Percentiles rank a stretch among this genome's conserved stretches.
phyloP scores from a whole-genome alignment of 176 grass and related monocot genomes.

The Carex parvula region DNA sequence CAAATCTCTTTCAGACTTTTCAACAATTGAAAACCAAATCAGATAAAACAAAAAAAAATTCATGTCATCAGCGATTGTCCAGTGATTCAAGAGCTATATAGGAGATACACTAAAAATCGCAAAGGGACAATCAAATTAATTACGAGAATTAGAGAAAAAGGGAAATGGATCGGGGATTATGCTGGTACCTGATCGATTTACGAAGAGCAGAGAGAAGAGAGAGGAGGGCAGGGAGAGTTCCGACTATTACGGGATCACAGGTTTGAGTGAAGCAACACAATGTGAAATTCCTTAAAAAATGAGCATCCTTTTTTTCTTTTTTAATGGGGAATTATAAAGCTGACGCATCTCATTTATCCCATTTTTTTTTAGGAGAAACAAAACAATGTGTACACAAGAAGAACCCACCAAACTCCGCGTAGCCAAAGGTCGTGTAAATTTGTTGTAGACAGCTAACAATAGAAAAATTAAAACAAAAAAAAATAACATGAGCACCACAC shows the following conservation, averaged over 20 bases:
- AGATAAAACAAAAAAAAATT: not conserved
- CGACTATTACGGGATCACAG: not conserved
- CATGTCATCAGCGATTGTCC: not conserved
- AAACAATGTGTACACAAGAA: not conserved
- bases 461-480: not conserved
- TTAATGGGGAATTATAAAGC: constrained; percentile 14
- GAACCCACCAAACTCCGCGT: not conserved
- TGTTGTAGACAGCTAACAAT: not conserved
- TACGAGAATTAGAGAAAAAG: not conserved
- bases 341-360: constrained; percentile 16
- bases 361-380: not conserved
- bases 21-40: not conserved
- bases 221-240: not conserved
- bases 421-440: not conserved
- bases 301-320: not conserved
- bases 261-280: constrained; percentile 24
- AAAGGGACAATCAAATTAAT: not conserved
- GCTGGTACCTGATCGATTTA: constrained; percentile 22
- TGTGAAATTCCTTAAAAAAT: constrained; percentile 15
- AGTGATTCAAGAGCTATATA: not conserved
- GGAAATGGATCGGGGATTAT: not conserved
- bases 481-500: too few relatives aligned
- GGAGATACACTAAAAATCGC: too few relatives aligned
- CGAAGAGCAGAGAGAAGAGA: not conserved
- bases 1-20: not conserved